A percentile compares a stretch with the other conserved stretches of the same genome.
phyloP scores from a whole-genome alignment of 2,329 filamentous ascomycete genomes.

The Colletotrichum phormii region DNA sequence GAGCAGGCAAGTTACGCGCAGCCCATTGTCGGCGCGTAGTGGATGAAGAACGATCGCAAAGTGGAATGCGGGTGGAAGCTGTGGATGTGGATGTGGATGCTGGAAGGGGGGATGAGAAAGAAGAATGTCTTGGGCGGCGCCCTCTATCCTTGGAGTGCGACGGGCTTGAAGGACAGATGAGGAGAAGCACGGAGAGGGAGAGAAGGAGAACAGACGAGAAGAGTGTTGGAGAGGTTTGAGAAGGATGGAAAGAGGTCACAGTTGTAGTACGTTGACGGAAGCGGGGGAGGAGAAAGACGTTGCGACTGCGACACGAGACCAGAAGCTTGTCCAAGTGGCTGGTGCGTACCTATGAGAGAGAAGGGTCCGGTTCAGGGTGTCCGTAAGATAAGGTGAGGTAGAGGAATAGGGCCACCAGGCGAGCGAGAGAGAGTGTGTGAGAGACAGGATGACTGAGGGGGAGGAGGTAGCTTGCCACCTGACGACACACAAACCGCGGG shows the following conservation, averaged over 20 bases:
- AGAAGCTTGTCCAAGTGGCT: conserved; percentile 38
- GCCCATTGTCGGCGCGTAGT: conserved; percentile 46
- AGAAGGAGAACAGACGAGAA: conserved; percentile 25
- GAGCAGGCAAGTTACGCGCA: conserved; percentile 45
- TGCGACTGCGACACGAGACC: conserved; percentile 39
- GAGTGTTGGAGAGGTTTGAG: conserved; percentile 38
- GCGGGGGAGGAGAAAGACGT: conserved; percentile 38
- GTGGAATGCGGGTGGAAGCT: conserved; percentile 18
- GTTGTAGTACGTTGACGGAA: conserved; percentile 35
- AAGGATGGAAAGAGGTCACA: conserved; percentile 36
- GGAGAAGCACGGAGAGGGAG: conserved; percentile 33
- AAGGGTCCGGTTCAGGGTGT: conserved; percentile 31
- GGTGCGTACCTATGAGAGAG: conserved; percentile 24
- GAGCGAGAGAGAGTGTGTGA: background rate
- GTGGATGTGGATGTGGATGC: conserved; percentile 2
- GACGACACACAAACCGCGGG: conserved; percentile 19
- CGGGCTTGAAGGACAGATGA: conserved; percentile 17
- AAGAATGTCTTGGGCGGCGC: conserved; percentile 15
- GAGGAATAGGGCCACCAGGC: conserved; percentile 9
- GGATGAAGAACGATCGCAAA: conserved; percentile 25
- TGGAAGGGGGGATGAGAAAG: background rate
- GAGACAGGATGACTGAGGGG: background rate
- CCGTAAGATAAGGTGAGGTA: conserved; percentile 11
- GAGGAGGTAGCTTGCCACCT: conserved; percentile 29
- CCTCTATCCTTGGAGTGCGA: conserved; percentile 19